Conservation (phyloP, 2,329 filamentous ascomycete genomes). For the Helotiales sp. region DNA sequence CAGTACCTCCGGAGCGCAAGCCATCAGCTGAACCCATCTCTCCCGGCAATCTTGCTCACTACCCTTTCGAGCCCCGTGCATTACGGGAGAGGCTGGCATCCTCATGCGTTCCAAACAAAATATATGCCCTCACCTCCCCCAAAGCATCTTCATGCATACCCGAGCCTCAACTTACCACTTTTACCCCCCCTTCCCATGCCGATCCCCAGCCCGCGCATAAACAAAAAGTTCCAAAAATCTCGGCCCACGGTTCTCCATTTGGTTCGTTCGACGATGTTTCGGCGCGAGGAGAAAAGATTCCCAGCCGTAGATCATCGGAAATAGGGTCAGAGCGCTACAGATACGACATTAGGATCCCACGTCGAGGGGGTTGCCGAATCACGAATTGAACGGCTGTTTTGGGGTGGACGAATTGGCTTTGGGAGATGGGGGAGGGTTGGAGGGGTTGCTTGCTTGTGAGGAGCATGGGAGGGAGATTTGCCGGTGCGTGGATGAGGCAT, state of each 20-base stretch:
- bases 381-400: no score
- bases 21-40: neutral
- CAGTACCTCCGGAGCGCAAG: neutral
- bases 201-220: no score
- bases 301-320: neutral
- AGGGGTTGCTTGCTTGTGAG: no score
- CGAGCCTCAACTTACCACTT: no score
- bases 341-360: no score
- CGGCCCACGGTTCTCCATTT: neutral
- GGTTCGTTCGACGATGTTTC: neutral
- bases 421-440: no score
- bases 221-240: neutral
- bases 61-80: neutral
- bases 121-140: neutral
- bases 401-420: no score
- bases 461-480: neutral
- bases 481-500: neutral
- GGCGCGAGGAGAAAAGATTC: neutral
- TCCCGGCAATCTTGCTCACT: neutral
- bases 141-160: neutral
- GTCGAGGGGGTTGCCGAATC: no score
- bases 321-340: neutral
- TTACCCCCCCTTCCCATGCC: no score
- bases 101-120: neutral
- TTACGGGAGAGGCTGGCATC: neutral